Conservation (phyloP, 768 basidiomycete genomes). For the Dioszegia aurantiaca region DNA sequence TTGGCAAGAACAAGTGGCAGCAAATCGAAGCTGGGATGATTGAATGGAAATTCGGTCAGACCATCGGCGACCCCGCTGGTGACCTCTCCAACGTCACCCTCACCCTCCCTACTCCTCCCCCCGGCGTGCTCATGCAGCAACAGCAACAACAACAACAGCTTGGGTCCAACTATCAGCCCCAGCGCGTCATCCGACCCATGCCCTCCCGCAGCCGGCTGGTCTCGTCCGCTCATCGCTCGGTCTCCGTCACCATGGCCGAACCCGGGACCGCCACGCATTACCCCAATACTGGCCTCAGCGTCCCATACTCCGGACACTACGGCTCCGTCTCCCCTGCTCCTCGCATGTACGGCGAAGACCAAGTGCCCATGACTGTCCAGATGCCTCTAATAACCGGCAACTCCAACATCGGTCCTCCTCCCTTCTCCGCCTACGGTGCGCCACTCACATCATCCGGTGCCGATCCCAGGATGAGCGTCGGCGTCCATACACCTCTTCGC, state of each 20-base stretch:
- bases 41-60: conserved; percentile 36
- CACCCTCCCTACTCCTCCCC: conserved; percentile 42
- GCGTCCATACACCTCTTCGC: conserved; percentile 1
- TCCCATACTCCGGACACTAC: conserved; percentile 16
- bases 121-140: conserved; percentile 18
- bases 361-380: conserved; percentile 42
- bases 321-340: conserved; percentile 18
- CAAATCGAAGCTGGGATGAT: conserved; percentile 49
- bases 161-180: conserved; percentile 8
- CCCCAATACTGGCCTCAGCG: conserved; percentile 2
- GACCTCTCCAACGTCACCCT: conserved; percentile 43
- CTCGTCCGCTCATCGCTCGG: conserved; percentile 25
- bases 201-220: conserved; percentile 27
- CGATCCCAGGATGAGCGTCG: conserved; percentile 6
- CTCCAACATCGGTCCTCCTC: background rate
- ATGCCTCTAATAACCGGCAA: conserved; percentile 17
- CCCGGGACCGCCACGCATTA: conserved; percentile 1
- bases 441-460: background rate
- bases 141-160: conserved; percentile 23
- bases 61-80: conserved; percentile 40
- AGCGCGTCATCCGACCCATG: conserved; percentile 35
- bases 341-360: conserved; percentile 45
- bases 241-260: conserved; percentile 34
- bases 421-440: background rate
- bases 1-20: conserved; percentile 51